Evolutionary conservation across 1,284 basidiomycete genomes (phyloP), one percentile per base, ranked within the genome.

Genomic region (Cryptococcus hybrid): DNA sequence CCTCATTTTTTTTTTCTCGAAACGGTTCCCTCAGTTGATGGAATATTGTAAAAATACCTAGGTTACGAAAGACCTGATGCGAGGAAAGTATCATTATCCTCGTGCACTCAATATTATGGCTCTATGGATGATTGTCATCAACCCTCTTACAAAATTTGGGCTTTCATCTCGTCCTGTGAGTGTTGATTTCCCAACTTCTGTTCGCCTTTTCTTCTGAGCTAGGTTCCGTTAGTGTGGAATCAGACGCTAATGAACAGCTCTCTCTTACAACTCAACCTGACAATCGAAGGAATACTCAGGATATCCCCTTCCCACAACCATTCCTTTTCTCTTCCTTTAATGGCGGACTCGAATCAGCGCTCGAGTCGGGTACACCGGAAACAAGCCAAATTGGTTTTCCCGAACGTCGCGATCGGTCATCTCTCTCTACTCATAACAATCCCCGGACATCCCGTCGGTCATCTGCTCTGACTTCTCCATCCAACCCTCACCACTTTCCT

Each of bases 71-170:
- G 88, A 98, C 72, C 78, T 98, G 38, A 83, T 93, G 53, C 80
- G 80, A 36, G 89, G 87, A 0, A 82, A 86, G 2, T 78, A 73
- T 57, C 89, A 87, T 12, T 95, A 90, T 74, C 91, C 88, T 51
- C 78, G 82, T 1, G 67, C 79, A 3, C 78, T 97, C 11, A 98
- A 95, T 73, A 79, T 85, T 50, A 64, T 90, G 30, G 88, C 88
- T 5, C 82, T 96, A 47, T 94, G 92, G 89, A 86, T 93, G 80
- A 86, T 98, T 43, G 92, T 94, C 30, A 79, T 96, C 57, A 89
- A 87, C 61, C 90, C 92, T 13, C 69, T 93, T 82, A 86, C 91
- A 2, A 97, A 97, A 76, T 96, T 90, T 74, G 90, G 90, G 3
- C 80, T 97, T 24, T 85, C 86, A 47, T 88, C 88, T 2, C 83